phyloP scores from a whole-genome alignment of 306 rosid species.

The Herpetospermum pedunculosum region DNA sequence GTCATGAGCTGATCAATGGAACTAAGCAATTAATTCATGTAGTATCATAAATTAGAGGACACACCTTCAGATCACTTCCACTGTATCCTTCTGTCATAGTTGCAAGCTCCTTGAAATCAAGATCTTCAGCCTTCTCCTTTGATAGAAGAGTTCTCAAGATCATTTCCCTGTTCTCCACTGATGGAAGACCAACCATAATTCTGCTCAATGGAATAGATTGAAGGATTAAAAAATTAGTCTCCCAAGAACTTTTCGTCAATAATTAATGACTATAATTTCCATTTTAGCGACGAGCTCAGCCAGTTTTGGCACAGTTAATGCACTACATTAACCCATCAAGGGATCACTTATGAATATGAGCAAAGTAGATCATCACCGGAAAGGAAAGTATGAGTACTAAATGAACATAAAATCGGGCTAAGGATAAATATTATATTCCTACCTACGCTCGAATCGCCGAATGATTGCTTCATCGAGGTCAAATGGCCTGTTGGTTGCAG shows the following conservation, averaged over 20 bases:
- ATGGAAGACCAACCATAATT: slow-evolving; percentile 67
- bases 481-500: slow-evolving; percentile 70
- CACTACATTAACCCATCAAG: background rate
- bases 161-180: slow-evolving; percentile 45
- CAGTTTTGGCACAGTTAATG: background rate
- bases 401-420: background rate
- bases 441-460: slow-evolving; percentile 62
- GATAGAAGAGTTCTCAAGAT: slow-evolving; percentile 48
- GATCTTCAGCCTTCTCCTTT: slow-evolving; percentile 39
- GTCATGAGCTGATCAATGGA: slow-evolving; percentile 10
- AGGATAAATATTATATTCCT: background rate
- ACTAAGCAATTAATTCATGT: background rate
- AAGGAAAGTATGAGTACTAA: background rate
- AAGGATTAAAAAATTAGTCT: slow-evolving; percentile 6
- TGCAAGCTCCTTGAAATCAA: slow-evolving; percentile 59
- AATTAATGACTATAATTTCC: background rate
- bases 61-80: slow-evolving; percentile 94
- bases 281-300: background rate
- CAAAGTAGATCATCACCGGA: background rate
- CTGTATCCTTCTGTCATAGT: slow-evolving; percentile 65
- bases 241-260: background rate
- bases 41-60: background rate
- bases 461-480: slow-evolving; percentile 69
- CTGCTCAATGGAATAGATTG: slow-evolving; percentile 22
- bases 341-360: background rate